These are phyloP conservation scores for Priceomyces fermenticarens DNA, from an alignment of 805 yeast genomes.

Conservation along the genomic window DNA sequence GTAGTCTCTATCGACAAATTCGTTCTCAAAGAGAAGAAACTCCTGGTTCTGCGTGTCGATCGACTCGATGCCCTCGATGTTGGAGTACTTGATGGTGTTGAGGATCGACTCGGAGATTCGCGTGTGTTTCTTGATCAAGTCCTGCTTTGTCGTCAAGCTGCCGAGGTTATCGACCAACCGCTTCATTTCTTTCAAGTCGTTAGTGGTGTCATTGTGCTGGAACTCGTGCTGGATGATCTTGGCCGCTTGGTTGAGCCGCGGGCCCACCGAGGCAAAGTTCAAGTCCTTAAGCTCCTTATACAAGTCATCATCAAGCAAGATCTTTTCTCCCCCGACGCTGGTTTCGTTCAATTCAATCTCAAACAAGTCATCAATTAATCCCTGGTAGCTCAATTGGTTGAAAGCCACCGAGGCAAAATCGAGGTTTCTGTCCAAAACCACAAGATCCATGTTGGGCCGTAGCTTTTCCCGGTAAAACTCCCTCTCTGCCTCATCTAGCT, in stretches of 20 bases:
- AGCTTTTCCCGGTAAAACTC: constrained; percentile 33
- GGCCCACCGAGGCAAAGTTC: constrained; percentile 81
- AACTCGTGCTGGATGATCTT: constrained; percentile 66
- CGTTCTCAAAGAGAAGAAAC: constrained; percentile 65
- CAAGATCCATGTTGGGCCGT: constrained; percentile 60
- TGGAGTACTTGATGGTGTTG: constrained; percentile 34
- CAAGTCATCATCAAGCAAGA: constrained; percentile 44
- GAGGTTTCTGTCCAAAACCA: constrained; percentile 74
- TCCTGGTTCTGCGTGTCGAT: constrained; percentile 33
- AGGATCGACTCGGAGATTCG: constrained; percentile 65
- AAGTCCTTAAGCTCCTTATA: constrained; percentile 53
- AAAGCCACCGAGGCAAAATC: constrained; percentile 72
- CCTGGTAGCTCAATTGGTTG: constrained; percentile 77
- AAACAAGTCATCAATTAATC: constrained; percentile 72
- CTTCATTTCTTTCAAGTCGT: constrained; percentile 51
- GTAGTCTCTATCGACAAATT: constrained; percentile 49
- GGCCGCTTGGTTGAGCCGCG: constrained; percentile 66
- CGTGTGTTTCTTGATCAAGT: constrained; percentile 69
- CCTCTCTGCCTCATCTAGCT: constrained; percentile 33
- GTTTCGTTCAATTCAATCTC: constrained; percentile 44
- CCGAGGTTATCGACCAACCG: constrained; percentile 69
- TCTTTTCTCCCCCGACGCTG: constrained; percentile 13
- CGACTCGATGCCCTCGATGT: constrained; percentile 6
- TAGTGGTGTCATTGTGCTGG: constrained; percentile 19
- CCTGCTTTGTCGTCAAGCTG: constrained; percentile 64